These are phyloP conservation scores for Malassezia japonica DNA, from an alignment of 1,284 basidiomycete species.

Conservation along the genomic window DNA sequence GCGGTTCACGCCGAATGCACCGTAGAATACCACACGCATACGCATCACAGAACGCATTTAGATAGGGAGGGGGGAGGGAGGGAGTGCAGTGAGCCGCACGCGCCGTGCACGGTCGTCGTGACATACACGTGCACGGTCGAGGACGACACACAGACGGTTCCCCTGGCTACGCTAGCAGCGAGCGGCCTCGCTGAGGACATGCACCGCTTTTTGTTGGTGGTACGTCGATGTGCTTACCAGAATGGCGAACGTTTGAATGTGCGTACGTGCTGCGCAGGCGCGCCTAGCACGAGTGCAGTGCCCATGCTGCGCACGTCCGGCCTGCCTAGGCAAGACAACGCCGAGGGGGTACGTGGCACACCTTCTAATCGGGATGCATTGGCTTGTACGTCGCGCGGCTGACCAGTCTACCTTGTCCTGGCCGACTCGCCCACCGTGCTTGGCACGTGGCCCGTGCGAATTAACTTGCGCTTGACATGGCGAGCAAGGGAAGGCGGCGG, in stretches of 20 bases:
- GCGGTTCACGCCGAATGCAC: not conserved
- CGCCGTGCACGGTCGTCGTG: not conserved
- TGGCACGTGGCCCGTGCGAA: slow-evolving; percentile 1
- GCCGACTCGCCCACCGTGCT: not conserved
- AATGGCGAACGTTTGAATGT: not conserved
- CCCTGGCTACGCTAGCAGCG: no score
- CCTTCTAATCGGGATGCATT: no score
- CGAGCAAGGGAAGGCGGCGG: not conserved
- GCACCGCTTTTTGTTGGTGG: not conserved
- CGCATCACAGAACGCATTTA: no score
- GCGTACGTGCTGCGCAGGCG: no score
- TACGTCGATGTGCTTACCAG: not conserved
- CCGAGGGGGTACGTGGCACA: no score
- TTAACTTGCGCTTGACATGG: slow-evolving; percentile 1
- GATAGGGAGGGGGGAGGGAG: no score
- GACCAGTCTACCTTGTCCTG: slow-evolving; percentile 1
- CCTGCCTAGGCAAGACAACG: no score
- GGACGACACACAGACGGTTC: no score
- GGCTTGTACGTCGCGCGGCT: not conserved
- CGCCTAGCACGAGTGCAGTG: no score
- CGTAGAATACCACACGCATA: no score
- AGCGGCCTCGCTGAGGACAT: not conserved
- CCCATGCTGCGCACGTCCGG: no score
- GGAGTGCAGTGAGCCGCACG: not conserved
- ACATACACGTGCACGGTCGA: not conserved